Conservation (phyloP, 768 basidiomycete genomes). For the Lyophyllum semitale region DNA sequence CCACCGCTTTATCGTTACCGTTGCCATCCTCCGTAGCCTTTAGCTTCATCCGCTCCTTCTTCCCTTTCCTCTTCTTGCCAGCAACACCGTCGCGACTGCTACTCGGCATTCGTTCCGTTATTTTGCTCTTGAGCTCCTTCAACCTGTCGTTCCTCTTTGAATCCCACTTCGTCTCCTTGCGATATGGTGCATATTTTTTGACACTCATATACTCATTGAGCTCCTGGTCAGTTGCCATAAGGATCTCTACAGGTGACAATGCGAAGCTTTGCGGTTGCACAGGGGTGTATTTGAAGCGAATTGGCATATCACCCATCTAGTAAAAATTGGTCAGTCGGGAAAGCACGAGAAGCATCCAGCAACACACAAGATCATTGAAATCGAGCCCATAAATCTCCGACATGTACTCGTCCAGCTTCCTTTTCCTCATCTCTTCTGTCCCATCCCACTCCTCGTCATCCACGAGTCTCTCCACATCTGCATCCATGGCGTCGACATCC, state of each 20-base stretch:
- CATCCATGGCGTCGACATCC: slow-evolving; percentile 58
- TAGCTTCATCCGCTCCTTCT: slow-evolving; percentile 64
- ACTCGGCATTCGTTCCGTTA: slow-evolving; percentile 45
- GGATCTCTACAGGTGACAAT: slow-evolving; percentile 82
- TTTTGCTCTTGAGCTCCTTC: slow-evolving; percentile 67
- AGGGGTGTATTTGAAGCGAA: slow-evolving; percentile 90
- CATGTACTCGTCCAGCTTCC: slow-evolving; percentile 84
- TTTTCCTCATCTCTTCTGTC: slow-evolving; percentile 89
- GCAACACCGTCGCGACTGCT: slow-evolving; percentile 11
- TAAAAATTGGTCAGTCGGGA: slow-evolving; percentile 6
- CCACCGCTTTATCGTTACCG: slow-evolving; percentile 16
- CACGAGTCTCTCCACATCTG: slow-evolving; percentile 37
- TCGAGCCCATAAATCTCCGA: slow-evolving; percentile 89
- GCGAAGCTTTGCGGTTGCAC: slow-evolving; percentile 63
- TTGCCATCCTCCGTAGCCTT: slow-evolving; percentile 34
- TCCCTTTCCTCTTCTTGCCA: slow-evolving; percentile 66
- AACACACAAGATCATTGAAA: slow-evolving; percentile 90
- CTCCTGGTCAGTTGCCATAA: slow-evolving; percentile 90
- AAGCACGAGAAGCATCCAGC: not conserved
- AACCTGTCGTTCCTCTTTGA: slow-evolving; percentile 62
- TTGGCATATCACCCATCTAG: slow-evolving; percentile 87
- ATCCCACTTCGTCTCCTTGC: slow-evolving; percentile 65
- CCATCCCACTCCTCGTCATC: slow-evolving; percentile 79
- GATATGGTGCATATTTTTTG: slow-evolving; percentile 91
- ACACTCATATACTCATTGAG: slow-evolving; percentile 89